phyloP scores from a whole-genome alignment of 2,329 filamentous ascomycete genomes.

The Trichoderma harzianum region DNA sequence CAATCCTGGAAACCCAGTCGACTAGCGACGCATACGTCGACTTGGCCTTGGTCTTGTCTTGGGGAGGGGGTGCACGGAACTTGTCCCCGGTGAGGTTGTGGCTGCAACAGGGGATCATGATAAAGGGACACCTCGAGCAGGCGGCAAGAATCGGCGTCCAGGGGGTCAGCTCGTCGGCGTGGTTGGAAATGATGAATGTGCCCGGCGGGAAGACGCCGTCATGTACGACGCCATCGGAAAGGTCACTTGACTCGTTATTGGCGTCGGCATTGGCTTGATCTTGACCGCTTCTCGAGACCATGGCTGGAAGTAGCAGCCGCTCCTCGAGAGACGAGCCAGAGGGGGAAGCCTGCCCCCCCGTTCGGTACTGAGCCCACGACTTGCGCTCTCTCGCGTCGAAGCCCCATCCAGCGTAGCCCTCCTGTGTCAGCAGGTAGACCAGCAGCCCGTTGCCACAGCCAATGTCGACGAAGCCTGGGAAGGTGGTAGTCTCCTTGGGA shows the following conservation, averaged over 20 bases:
- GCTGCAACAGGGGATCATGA: constrained; percentile 94
- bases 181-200: constrained; percentile 95
- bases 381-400: constrained; percentile 86
- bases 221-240: constrained; percentile 35
- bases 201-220: constrained; percentile 65
- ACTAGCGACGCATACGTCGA: constrained; percentile 84
- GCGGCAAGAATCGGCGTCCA: constrained; percentile 91
- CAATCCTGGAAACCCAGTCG: constrained; percentile 69
- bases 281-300: constrained; percentile 22
- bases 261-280: background rate
- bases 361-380: constrained; percentile 74
- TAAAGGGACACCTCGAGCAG: constrained; percentile 73
- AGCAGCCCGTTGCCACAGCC: constrained; percentile 93
- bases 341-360: constrained; percentile 25
- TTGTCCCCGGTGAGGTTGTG: constrained; percentile 74
- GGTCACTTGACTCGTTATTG: background rate
- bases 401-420: constrained; percentile 83
- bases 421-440: constrained; percentile 73
- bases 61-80: constrained; percentile 64
- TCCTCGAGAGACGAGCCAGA: constrained; percentile 40
- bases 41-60: constrained; percentile 46
- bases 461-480: constrained; percentile 92
- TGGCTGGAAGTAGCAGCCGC: constrained; percentile 48
- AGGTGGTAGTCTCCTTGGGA: constrained; percentile 38
- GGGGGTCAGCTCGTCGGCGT: constrained; percentile 91